These are phyloP conservation scores for Cystobasidiaceae sp. DNA, from an alignment of 1,284 basidiomycete species.

Conservation along the genomic window DNA sequence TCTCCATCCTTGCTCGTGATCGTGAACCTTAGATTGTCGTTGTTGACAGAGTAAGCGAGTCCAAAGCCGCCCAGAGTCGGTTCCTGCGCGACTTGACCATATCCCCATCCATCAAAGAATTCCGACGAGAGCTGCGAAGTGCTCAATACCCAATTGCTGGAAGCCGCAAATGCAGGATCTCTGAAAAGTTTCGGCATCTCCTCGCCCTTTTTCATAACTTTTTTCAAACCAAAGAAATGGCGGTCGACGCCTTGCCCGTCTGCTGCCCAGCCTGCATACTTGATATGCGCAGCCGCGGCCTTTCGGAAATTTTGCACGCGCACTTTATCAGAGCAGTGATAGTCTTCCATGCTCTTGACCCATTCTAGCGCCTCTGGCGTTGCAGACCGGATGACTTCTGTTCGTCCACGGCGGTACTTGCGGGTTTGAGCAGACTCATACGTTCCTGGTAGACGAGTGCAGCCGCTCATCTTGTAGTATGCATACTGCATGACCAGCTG, in stretches of 20 bases:
- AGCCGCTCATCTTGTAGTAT: constrained; percentile 76
- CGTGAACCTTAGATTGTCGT: constrained; percentile 83
- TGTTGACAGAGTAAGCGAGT: constrained; percentile 84
- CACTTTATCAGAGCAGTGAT: constrained; percentile 54
- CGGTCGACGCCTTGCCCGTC: constrained; percentile 93
- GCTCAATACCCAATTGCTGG: constrained; percentile 83
- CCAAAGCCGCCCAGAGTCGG: constrained; percentile 76
- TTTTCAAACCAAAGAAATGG: constrained; percentile 86
- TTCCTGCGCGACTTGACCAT: constrained; percentile 63
- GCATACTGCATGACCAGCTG: constrained; percentile 95
- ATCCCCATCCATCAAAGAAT: constrained; percentile 92
- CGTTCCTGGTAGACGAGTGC: constrained; percentile 74
- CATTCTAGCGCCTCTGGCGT: constrained; percentile 79
- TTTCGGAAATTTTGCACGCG: constrained; percentile 67
- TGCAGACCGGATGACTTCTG: constrained; percentile 84
- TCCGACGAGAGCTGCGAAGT: constrained; percentile 81
- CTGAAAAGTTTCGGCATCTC: constrained; percentile 56
- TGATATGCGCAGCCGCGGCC: constrained; percentile 74
- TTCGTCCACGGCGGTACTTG: constrained; percentile 78
- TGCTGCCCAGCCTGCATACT: constrained; percentile 84
- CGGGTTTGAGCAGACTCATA: constrained; percentile 86
- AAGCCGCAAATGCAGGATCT: constrained; percentile 67
- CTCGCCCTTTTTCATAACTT: constrained; percentile 71
- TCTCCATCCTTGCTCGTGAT: constrained; percentile 73
- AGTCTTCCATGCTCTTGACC: constrained; percentile 74